Percentiles rank a stretch among this genome's conserved stretches.
Conservation (phyloP, 148 eudicot genomes). For the Diospyros kaki region DNA sequence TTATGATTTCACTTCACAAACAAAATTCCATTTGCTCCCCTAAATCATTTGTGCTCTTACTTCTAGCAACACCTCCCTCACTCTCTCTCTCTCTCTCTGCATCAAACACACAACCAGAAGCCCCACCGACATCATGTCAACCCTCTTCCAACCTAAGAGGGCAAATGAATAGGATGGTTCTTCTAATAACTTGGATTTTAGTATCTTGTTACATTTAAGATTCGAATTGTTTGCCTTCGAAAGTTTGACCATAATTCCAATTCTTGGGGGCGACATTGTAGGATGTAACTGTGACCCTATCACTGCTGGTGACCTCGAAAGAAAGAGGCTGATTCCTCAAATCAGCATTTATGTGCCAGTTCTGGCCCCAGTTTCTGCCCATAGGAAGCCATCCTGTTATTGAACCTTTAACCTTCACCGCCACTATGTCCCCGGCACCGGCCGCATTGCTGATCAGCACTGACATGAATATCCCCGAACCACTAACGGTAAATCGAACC, state of each 20-base stretch:
- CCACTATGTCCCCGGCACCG: slow-evolving; percentile 70
- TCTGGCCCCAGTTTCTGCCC: slow-evolving; percentile 86
- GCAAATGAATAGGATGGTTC: neutral
- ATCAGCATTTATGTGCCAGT: slow-evolving; percentile 86
- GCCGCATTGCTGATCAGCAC: slow-evolving; percentile 85
- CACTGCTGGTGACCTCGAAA: slow-evolving; percentile 78
- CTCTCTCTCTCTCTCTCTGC: neutral
- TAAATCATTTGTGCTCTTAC: slow-evolving; percentile 5
- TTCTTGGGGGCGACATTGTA: slow-evolving; percentile 74
- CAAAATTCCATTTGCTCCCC: neutral
- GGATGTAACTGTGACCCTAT: slow-evolving; percentile 58
- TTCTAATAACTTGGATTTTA: neutral
- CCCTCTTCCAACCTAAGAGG: neutral
- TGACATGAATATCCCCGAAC: slow-evolving; percentile 64
- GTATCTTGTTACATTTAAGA: slow-evolving; percentile 5
- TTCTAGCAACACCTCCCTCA: neutral
- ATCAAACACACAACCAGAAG: neutral
- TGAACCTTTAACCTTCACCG: slow-evolving; percentile 75
- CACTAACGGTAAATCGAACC: slow-evolving; percentile 62
- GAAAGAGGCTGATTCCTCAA: slow-evolving; percentile 77
- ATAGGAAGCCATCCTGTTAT: slow-evolving; percentile 89
- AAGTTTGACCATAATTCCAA: slow-evolving; percentile 78
- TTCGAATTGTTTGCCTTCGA: slow-evolving; percentile 82
- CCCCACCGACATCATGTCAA: neutral
- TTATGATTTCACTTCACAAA: neutral